Conservation (phyloP, 169 alveolate species). For the Cryptosporidium sp. region DNA sequence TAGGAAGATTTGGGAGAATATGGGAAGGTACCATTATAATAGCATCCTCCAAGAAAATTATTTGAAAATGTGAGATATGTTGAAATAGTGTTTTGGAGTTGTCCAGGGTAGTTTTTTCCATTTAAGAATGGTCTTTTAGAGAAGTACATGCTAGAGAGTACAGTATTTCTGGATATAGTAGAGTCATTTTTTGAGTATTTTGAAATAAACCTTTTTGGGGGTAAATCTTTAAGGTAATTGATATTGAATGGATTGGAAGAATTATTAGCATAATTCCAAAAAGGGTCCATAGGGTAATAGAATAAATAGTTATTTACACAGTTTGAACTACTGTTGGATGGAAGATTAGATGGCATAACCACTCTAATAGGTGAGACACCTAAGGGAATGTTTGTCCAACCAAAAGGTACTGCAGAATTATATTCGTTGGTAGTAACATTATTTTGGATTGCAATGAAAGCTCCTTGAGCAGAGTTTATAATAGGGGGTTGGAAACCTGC, state of each 20-base stretch:
- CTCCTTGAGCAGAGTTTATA: conserved; percentile 62
- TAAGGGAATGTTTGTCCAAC: conserved; percentile 62
- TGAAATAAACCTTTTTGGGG: background rate
- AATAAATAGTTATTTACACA: conserved; percentile 51
- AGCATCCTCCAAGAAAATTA: conserved; percentile 69
- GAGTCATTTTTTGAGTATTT: conserved; percentile 7
- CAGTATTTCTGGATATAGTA: conserved; percentile 34
- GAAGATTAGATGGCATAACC: conserved; percentile 64
- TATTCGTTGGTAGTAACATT: conserved; percentile 52
- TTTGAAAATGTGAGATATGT: conserved; percentile 63
- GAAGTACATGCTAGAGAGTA: conserved; percentile 51
- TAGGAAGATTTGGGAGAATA: conserved; percentile 20
- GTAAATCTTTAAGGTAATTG: background rate
- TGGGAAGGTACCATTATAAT: conserved; percentile 71
- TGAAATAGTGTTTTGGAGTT: conserved; percentile 37
- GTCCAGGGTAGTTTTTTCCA: conserved; percentile 31
- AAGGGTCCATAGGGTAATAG: conserved; percentile 63
- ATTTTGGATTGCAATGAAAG: conserved; percentile 47
- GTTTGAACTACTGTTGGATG: background rate
- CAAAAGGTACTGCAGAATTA: conserved; percentile 75
- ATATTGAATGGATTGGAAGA: conserved; percentile 30
- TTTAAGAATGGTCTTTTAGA: conserved; percentile 68
- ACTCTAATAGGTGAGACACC: conserved; percentile 66
- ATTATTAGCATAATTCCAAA: conserved; percentile 36
- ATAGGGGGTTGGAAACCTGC: conserved; percentile 75